phyloP scores from a whole-genome alignment of 2,329 filamentous ascomycete species.

The Talaromyces sp. region DNA sequence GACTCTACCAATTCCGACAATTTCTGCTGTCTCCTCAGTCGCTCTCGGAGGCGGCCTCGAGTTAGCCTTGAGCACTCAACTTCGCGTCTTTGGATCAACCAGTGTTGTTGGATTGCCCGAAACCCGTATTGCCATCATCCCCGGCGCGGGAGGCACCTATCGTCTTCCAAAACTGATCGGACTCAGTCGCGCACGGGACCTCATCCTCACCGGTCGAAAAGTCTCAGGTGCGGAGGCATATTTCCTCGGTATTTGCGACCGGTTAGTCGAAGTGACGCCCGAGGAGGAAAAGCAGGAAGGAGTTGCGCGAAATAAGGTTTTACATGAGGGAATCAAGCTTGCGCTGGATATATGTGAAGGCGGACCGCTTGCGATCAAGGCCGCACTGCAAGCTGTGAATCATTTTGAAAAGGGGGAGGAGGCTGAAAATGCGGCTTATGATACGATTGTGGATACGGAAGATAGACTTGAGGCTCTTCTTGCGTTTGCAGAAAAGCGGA shows the following conservation, averaged over 20 bases:
- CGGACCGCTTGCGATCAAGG: slow-evolving; percentile 76
- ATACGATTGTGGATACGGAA: slow-evolving; percentile 75
- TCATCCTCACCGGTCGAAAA: slow-evolving; percentile 85
- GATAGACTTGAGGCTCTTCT: slow-evolving; percentile 83
- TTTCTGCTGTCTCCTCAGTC: slow-evolving; percentile 78
- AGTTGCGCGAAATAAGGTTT: slow-evolving; percentile 62
- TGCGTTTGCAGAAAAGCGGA: slow-evolving; percentile 78
- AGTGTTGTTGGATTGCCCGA: slow-evolving; percentile 82
- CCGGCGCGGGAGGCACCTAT: slow-evolving; percentile 89
- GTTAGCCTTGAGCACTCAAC: slow-evolving; percentile 81
- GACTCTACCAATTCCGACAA: slow-evolving; percentile 79
- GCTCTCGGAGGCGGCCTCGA: slow-evolving; percentile 93
- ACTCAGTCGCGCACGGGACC: slow-evolving; percentile 73
- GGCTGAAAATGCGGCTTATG: slow-evolving; percentile 84
- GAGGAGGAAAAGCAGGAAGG: slow-evolving; percentile 52
- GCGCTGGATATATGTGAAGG: slow-evolving; percentile 86
- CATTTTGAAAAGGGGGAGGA: slow-evolving; percentile 64
- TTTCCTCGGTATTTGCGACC: slow-evolving; percentile 83
- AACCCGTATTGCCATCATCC: slow-evolving; percentile 88
- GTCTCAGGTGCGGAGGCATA: slow-evolving; percentile 83
- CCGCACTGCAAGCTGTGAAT: slow-evolving; percentile 74
- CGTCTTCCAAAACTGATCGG: slow-evolving; percentile 81
- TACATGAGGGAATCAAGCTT: slow-evolving; percentile 73
- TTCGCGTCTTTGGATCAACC: slow-evolving; percentile 80
- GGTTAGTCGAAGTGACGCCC: slow-evolving; percentile 75